phyloP scores from a whole-genome alignment of 2,329 filamentous ascomycete species.

The Fusarium goolgardi region DNA sequence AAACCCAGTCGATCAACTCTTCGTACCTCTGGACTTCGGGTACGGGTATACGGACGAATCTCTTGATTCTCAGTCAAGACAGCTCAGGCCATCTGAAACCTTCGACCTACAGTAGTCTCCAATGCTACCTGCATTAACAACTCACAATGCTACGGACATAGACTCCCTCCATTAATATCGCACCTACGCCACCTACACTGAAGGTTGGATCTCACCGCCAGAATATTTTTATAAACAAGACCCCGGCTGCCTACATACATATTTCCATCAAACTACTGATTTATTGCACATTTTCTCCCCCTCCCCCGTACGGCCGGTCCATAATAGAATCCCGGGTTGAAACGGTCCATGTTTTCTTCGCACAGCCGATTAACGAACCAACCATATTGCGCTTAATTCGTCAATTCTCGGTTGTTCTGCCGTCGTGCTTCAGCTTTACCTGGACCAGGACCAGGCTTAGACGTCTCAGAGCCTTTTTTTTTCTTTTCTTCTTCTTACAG shows the following conservation, averaged over 20 bases:
- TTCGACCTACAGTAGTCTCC: conserved; percentile 24
- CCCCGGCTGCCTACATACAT: conserved; percentile 23
- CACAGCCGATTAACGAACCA: conserved; percentile 34
- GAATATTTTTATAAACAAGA: conserved; percentile 25
- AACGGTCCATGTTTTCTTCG: conserved; percentile 20
- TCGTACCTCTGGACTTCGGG: conserved; percentile 10
- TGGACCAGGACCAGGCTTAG: conserved; percentile 14
- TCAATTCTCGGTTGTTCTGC: conserved; percentile 20
- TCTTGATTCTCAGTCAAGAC: conserved; percentile 16
- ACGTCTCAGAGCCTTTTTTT: conserved; percentile 12
- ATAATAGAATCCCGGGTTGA: conserved; percentile 26
- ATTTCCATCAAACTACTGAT: conserved; percentile 29
- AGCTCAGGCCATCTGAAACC: conserved; percentile 28
- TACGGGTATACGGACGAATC: conserved; percentile 22
- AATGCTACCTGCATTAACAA: conserved; percentile 36
- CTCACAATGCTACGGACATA: conserved; percentile 24
- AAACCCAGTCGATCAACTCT: not conserved
- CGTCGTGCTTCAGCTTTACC: conserved; percentile 23
- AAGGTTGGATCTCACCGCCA: conserved; percentile 16
- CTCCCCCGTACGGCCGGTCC: conserved; percentile 26
- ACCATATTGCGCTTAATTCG: conserved; percentile 22
- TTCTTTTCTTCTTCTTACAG: not conserved
- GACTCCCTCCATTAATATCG: conserved; percentile 27
- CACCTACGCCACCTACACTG: conserved; percentile 9
- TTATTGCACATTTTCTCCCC: conserved; percentile 11